These are phyloP conservation scores for Psilocybe azurescens DNA, from an alignment of 768 basidiomycete genomes.

Conservation along the genomic window DNA sequence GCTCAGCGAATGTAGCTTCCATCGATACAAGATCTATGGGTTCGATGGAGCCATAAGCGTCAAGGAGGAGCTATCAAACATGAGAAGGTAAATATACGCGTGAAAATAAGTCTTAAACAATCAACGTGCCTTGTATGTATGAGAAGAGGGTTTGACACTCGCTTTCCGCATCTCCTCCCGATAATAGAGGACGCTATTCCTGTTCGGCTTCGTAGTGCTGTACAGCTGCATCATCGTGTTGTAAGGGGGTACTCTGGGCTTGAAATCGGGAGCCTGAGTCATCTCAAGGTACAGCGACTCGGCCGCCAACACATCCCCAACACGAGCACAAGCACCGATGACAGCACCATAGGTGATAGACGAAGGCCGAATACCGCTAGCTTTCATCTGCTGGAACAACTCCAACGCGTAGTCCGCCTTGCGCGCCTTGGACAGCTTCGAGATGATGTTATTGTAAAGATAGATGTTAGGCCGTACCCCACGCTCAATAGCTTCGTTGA, in stretches of 20 bases:
- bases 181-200: slow-evolving; percentile 76
- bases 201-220: slow-evolving; percentile 87
- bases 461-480: slow-evolving; percentile 82
- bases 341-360: slow-evolving; percentile 96
- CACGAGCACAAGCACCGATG: slow-evolving; percentile 91
- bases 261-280: slow-evolving; percentile 73
- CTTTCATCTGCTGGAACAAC: slow-evolving; percentile 89
- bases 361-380: slow-evolving; percentile 60
- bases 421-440: slow-evolving; percentile 91
- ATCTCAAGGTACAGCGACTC: slow-evolving; percentile 89
- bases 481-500: slow-evolving; percentile 72
- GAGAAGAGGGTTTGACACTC: slow-evolving; percentile 75
- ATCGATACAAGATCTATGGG: slow-evolving; percentile 78
- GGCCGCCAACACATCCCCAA: slow-evolving; percentile 85
- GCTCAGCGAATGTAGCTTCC: slow-evolving; percentile 70
- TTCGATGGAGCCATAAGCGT: slow-evolving; percentile 85
- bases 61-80: slow-evolving; percentile 73
- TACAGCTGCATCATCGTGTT: slow-evolving; percentile 99
- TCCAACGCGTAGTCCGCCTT: slow-evolving; percentile 90
- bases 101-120: background rate
- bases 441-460: slow-evolving; percentile 97
- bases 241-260: slow-evolving; percentile 91
- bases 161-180: slow-evolving; percentile 67
- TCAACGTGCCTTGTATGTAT: slow-evolving; percentile 87
- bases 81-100: slow-evolving; percentile 13